Conservation (phyloP, 2,329 filamentous ascomycete species). For the Aspergillus terreus region DNA sequence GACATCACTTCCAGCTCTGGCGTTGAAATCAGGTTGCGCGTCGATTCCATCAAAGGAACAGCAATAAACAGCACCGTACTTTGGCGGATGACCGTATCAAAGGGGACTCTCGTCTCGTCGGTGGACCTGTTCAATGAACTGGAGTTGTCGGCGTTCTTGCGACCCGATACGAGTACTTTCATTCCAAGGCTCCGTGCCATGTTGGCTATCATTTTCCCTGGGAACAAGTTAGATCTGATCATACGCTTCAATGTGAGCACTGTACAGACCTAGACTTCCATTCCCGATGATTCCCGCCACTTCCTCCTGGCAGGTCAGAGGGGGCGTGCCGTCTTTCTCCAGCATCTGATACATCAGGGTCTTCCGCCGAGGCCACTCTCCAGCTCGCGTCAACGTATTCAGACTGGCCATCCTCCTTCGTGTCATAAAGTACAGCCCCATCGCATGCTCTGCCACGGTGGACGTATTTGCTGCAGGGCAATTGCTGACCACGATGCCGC, state of each 20-base stretch:
- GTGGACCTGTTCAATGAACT: constrained; percentile 2
- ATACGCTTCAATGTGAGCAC: background rate
- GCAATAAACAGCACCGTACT: constrained; percentile 31
- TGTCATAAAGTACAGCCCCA: constrained; percentile 48
- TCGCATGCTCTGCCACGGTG: constrained; percentile 49
- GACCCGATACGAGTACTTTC: constrained; percentile 47
- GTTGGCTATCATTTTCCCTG: constrained; percentile 41
- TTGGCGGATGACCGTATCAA: constrained; percentile 26
- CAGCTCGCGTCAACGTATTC: constrained; percentile 31
- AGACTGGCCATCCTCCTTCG: constrained; percentile 40
- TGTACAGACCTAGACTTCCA: constrained; percentile 42
- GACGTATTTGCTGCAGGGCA: constrained; percentile 48
- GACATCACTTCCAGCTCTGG: constrained; percentile 45
- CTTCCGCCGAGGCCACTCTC: constrained; percentile 41
- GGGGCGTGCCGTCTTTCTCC: constrained; percentile 29
- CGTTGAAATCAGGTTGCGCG: constrained; percentile 31
- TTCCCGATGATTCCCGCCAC: constrained; percentile 50
- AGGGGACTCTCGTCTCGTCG: constrained; percentile 17
- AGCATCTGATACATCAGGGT: constrained; percentile 30
- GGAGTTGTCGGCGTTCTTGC: constrained; percentile 33
- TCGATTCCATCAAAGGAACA: constrained; percentile 28
- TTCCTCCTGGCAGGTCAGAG: constrained; percentile 48
- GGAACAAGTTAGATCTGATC: constrained; percentile 1
- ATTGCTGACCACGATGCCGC: constrained; percentile 46
- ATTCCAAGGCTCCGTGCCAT: constrained; percentile 47